A percentile compares a stretch with the other conserved stretches of the same genome.
These are phyloP conservation scores for Clarireedia sp. DNA, from an alignment of 2,329 filamentous ascomycete genomes.

Conservation along the genomic window DNA sequence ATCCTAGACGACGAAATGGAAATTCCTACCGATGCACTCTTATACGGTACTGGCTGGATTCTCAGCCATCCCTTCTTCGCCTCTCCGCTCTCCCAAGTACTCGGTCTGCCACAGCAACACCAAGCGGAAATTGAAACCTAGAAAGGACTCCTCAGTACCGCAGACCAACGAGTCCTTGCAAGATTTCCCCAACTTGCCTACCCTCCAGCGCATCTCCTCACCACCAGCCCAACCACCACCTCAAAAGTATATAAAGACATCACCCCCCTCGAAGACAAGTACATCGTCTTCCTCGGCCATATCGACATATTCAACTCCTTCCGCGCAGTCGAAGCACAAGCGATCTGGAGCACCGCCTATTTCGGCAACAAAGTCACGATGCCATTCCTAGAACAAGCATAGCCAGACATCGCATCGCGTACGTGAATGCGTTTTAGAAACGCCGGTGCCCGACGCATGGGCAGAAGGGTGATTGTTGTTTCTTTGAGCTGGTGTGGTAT, in stretches of 20 bases:
- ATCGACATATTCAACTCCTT: constrained; percentile 9
- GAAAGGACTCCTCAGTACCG: not conserved
- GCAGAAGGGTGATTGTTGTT: not conserved
- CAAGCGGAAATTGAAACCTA: not conserved
- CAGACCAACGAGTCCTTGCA: not conserved
- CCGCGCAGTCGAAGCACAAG: constrained; percentile 7
- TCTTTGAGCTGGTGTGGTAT: constrained; percentile 1
- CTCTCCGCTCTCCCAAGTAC: not conserved
- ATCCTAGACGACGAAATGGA: not conserved
- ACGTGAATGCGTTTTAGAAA: constrained; percentile 5
- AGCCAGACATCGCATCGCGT: constrained; percentile 5
- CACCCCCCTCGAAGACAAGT: constrained; percentile 5
- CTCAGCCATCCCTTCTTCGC: not conserved
- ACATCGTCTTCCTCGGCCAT: constrained; percentile 7
- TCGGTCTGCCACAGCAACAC: not conserved
- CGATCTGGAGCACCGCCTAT: constrained; percentile 13
- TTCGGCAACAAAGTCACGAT: constrained; percentile 6
- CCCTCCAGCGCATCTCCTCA: too few species aligned
- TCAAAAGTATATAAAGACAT: constrained; percentile 9
- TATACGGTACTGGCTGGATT: not conserved
- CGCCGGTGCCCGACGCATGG: constrained; percentile 7
- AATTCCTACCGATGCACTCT: not conserved
- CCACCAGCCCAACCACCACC: not conserved
- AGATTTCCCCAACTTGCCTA: too few species aligned
- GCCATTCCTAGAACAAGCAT: not conserved